Conservation (phyloP, 2,329 filamentous ascomycete genomes). For the Sporothrix mexicana region DNA sequence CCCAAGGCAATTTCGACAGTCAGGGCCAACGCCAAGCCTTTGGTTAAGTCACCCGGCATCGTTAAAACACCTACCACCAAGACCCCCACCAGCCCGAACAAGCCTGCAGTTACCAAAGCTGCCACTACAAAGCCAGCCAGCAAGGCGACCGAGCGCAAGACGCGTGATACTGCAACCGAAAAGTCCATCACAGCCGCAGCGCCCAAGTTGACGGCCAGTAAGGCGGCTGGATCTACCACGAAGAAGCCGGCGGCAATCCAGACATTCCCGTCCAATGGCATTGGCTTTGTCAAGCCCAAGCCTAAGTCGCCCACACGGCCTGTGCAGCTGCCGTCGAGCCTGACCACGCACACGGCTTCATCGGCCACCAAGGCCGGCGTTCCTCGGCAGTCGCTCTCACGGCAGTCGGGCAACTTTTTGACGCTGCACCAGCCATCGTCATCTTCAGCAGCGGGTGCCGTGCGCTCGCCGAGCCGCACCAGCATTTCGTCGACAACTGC, state of each 20-base stretch:
- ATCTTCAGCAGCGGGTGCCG: slow-evolving; percentile 38
- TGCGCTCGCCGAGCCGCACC: slow-evolving; percentile 55
- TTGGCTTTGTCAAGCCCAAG: slow-evolving; percentile 63
- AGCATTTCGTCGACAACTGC: slow-evolving; percentile 44
- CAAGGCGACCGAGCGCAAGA: slow-evolving; percentile 48
- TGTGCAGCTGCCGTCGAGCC: slow-evolving; percentile 67
- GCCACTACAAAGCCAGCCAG: slow-evolving; percentile 37
- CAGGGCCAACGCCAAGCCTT: slow-evolving; percentile 46
- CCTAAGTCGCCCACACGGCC: slow-evolving; percentile 73
- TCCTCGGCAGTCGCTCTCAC: slow-evolving; percentile 50
- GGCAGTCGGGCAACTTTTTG: slow-evolving; percentile 48
- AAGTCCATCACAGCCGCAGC: slow-evolving; percentile 38
- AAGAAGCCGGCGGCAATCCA: slow-evolving; percentile 55
- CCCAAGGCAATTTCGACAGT: slow-evolving; percentile 45
- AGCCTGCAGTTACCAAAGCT: slow-evolving; percentile 38
- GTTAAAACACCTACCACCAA: slow-evolving; percentile 39
- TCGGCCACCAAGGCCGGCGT: slow-evolving; percentile 63
- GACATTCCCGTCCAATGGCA: slow-evolving; percentile 45
- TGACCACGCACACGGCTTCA: slow-evolving; percentile 72
- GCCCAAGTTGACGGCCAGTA: slow-evolving; percentile 35
- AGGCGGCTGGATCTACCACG: slow-evolving; percentile 28
- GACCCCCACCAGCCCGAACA: slow-evolving; percentile 48
- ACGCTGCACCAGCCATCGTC: slow-evolving; percentile 41
- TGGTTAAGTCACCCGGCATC: slow-evolving; percentile 41
- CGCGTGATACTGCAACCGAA: not conserved